Base-by-base conservation (phyloP, 176 grass and related monocot species). In the Carex scoparia region DNA sequence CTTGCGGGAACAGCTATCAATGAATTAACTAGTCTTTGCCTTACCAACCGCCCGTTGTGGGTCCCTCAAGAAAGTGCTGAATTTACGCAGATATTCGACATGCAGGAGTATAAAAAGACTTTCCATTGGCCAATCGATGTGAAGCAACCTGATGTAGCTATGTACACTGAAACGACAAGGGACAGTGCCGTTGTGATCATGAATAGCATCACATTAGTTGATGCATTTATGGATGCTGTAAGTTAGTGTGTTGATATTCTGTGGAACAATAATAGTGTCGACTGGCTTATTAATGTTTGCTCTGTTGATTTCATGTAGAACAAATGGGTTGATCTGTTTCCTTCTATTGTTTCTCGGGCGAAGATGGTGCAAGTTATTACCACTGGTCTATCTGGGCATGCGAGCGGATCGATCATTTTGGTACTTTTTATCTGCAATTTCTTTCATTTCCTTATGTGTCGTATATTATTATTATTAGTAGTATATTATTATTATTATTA, bases 241-340 rank as follows among this genome's bases (percentile, higher is more conserved):
- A 89, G 89, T 72, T 44, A 53, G 16, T 7, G 2, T 6, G n/a
- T 79, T 83, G 2, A 63, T 65, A 65, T 4, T 66, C 32, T 15
- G 2, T n/a, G 14, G 31, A 63, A 70, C 31, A 37, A 31, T 59
- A 60, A 27, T 79, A 57, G 30, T 54, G 27, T 58, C 13, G 2
- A 33, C 33, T 81, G 31, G 8, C 28, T 64, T 40, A 68, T 40
- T 80, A 58, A 32, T 37, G 12, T 65, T 67, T 42, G 27, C 18
- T 56, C 31, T 79, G 6, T 82, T 51, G 23, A 32, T 65, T 64
- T 53, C 64, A 51, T 74, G 28, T 86, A 99, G 97, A 91, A 91
- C 84, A 99, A 99, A 89, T 99, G 97, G 97, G 91, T 92, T 91
- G 91, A 96, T 46, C 77, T 99, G n/a, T 99, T 99, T 87, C 97